Base-by-base conservation (phyloP, 495 filamentous ascomycete species). In the Talaromyces wortmannii region DNA sequence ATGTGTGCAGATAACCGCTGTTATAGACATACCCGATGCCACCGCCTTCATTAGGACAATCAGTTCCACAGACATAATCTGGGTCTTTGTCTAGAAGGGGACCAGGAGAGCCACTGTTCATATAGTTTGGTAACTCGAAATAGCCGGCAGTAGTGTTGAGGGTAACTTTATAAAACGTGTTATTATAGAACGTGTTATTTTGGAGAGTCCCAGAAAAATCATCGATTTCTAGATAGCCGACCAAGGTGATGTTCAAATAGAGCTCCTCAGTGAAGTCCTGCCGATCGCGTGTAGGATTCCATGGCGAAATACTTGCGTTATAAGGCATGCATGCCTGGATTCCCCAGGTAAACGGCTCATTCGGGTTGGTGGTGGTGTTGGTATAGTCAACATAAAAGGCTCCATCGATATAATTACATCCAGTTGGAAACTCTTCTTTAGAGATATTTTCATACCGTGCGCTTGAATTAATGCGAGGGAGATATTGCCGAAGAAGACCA, bases 201-300 rank as follows among this genome's bases (percentile, higher is more conserved):
- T 7, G 13, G 13, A 7, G 7, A 13, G 36, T 13, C 7, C 36
- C 36, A 7, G 36, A 7, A 42, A 42, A 42, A 42, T 7, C 13
- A 13, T 13, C 13, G 13, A 42, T 11, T 11, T 11, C 11, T 13
- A 42, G 13, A n/a, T n/a, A n/a, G 40, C n/a, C 40, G 2, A 15
- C 11, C 15, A 16, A 16, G 7, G 58, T 57, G 31, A 65, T 53
- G 32, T 63, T 60, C 4, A 67, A 48, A 49, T 65, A 69, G 1
- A 69, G 46, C 44, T 52, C 58, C 32, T 70, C 67, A 0, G 51
- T 51, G 40, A 72, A 63, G 31, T 69, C 67, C 40, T 72, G 69
- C 50, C 67, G 62, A 42, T 56, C 44, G 10, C 61, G 51, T 0
- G 61, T 70, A 0, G 18, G 13, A 36, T 63, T 63, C 67, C 67